Conservation (phyloP, 2,329 filamentous ascomycete species). For the Sclerotinia glacialis region DNA sequence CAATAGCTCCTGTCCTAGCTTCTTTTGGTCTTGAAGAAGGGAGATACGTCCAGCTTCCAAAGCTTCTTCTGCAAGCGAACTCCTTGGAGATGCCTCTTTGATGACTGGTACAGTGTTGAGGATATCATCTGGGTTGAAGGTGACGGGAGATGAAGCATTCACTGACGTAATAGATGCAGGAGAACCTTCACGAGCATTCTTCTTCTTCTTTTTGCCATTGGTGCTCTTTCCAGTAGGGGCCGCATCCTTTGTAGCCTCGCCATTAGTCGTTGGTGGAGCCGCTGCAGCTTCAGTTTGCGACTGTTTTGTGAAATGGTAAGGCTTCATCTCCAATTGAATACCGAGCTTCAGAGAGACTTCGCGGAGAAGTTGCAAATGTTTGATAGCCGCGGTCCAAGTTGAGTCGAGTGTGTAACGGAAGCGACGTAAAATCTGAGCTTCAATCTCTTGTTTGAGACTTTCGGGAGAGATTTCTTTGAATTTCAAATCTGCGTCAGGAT, state of each 20-base stretch:
- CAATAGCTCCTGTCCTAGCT: slow-evolving; percentile 91
- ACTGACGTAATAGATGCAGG: slow-evolving; percentile 42
- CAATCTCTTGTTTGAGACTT: slow-evolving; percentile 65
- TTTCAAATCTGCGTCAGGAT: slow-evolving; percentile 75
- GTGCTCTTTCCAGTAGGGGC: slow-evolving; percentile 34
- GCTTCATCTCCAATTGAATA: slow-evolving; percentile 78
- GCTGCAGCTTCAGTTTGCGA: slow-evolving; percentile 41
- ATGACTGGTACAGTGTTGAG: slow-evolving; percentile 90
- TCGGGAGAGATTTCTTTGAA: slow-evolving; percentile 79
- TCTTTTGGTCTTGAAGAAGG: slow-evolving; percentile 91
- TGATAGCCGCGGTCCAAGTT: slow-evolving; percentile 65
- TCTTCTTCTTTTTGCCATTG: slow-evolving; percentile 51
- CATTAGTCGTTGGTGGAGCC: slow-evolving; percentile 39
- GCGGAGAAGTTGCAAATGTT: slow-evolving; percentile 79
- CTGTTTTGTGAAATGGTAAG: slow-evolving; percentile 62
- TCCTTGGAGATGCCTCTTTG: slow-evolving; percentile 91
- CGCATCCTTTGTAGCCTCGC: slow-evolving; percentile 46
- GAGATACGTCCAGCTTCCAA: slow-evolving; percentile 94
- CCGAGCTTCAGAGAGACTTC: slow-evolving; percentile 88
- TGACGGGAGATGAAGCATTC: slow-evolving; percentile 49
- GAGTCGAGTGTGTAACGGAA: slow-evolving; percentile 73
- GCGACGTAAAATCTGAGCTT: slow-evolving; percentile 67
- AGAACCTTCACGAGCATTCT: slow-evolving; percentile 58
- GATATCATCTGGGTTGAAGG: slow-evolving; percentile 82
- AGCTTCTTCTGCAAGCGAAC: slow-evolving; percentile 88